Evolutionary conservation across 2,329 filamentous ascomycete species (phyloP).

Genomic region (Furcasterigmium furcatum): DNA sequence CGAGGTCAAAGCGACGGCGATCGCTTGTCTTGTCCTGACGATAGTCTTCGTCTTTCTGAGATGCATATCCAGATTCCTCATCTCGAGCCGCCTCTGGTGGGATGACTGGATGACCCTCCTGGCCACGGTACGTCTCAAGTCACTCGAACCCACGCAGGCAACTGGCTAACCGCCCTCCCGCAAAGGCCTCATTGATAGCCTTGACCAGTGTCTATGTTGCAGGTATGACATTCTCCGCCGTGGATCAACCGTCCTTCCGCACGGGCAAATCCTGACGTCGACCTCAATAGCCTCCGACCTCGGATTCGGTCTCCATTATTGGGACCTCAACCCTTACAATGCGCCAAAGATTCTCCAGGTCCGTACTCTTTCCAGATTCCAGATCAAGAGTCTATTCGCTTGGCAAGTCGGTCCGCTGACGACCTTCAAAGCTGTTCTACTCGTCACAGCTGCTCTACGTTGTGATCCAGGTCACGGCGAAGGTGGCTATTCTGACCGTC

Average conservation of each 20-base stretch:
- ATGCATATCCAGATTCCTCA: constrained; percentile 11
- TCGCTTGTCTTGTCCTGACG: constrained; percentile 11
- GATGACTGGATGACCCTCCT: constrained; percentile 13
- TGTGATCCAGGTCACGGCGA: constrained; percentile 17
- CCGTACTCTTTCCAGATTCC: background rate
- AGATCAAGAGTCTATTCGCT: too few relatives aligned
- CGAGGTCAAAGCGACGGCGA: constrained; percentile 20
- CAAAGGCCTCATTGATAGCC: too few relatives aligned
- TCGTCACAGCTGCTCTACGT: constrained; percentile 17
- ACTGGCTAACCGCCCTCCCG: background rate
- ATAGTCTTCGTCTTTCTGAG: constrained; percentile 12
- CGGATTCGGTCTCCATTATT: constrained; percentile 18
- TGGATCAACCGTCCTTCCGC: too few relatives aligned
- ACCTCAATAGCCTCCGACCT: constrained; percentile 4
- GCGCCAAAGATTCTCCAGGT: constrained; percentile 5
- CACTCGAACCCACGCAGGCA: too few relatives aligned
- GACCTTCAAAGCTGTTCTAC: constrained; percentile 12
- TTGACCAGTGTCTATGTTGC: too few relatives aligned
- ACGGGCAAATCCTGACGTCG: too few relatives aligned
- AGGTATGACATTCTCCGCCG: too few relatives aligned
- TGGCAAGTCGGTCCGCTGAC: too few relatives aligned
- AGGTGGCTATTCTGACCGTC: constrained; percentile 20
- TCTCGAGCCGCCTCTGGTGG: constrained; percentile 12
- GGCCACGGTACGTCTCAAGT: constrained; percentile 6
- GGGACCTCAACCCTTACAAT: constrained; percentile 14